phyloP scores from a whole-genome alignment of 768 basidiomycete genomes.

The Termitomyces bulborhizus region DNA sequence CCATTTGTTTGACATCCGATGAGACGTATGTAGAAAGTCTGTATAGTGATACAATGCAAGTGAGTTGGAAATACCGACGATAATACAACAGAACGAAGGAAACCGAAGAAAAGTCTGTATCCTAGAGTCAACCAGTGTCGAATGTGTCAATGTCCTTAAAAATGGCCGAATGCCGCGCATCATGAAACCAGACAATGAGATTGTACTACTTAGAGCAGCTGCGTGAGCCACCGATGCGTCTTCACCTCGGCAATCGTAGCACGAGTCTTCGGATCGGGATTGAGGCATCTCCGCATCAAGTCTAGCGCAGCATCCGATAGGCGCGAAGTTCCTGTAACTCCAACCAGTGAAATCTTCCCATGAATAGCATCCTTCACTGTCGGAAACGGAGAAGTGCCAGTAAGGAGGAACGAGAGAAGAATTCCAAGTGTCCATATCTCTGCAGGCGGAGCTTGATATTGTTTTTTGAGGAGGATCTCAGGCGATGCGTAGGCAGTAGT shows the following conservation, averaged over 20 bases:
- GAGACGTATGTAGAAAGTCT: background rate
- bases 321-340: slow-evolving; percentile 25
- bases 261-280: slow-evolving; percentile 74
- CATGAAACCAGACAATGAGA: background rate
- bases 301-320: slow-evolving; percentile 47
- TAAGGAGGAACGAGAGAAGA: slow-evolving; percentile 89
- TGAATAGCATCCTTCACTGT: slow-evolving; percentile 75
- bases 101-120: background rate
- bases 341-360: slow-evolving; percentile 52
- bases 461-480: slow-evolving; percentile 83
- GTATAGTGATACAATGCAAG: slow-evolving; percentile 4
- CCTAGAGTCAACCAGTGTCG: background rate
- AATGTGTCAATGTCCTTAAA: background rate
- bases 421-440: slow-evolving; percentile 97
- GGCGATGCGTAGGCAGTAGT: slow-evolving; percentile 95
- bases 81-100: slow-evolving; percentile 4
- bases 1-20: no score
- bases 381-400: slow-evolving; percentile 90
- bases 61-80: background rate
- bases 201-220: background rate
- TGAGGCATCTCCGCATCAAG: slow-evolving; percentile 73
- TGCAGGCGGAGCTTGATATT: slow-evolving; percentile 89
- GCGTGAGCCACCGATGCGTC: slow-evolving; percentile 73
- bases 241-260: slow-evolving; percentile 80
- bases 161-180: background rate